A percentile compares a stretch with the other conserved stretches of the same genome.
Conservation (phyloP, 768 basidiomycete genomes). For the Hortiboletus campestris region DNA sequence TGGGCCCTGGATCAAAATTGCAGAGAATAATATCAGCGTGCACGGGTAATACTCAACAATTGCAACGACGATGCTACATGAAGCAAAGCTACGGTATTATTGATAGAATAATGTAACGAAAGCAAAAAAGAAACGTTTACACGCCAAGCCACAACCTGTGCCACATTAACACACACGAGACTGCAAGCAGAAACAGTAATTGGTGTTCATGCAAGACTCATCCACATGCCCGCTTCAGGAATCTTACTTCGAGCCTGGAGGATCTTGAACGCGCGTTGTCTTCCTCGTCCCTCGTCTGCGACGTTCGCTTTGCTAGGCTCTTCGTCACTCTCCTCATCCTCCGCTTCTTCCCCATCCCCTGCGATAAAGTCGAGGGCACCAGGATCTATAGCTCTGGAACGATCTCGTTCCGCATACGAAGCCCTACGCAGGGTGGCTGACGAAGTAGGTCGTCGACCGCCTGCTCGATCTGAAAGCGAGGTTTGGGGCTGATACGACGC, state of each 20-base stretch:
- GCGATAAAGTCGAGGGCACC: constrained; percentile 61
- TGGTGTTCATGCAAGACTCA: constrained; percentile 58
- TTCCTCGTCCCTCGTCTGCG: constrained; percentile 42
- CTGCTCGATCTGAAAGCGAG: constrained; percentile 39
- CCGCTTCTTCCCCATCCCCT: constrained; percentile 51
- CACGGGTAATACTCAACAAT: constrained; percentile 16
- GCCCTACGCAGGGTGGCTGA: constrained; percentile 56
- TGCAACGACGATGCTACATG: constrained; percentile 31
- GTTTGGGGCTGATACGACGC: constrained; percentile 60
- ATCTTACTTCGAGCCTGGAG: constrained; percentile 66
- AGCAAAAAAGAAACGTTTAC: constrained; percentile 7
- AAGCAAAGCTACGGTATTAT: constrained; percentile 29
- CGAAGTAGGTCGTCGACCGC: constrained; percentile 29
- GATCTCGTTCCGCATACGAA: constrained; percentile 68
- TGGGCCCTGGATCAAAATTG: not conserved
- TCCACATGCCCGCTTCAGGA: constrained; percentile 77
- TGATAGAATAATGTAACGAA: constrained; percentile 32
- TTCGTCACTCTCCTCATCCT: constrained; percentile 33
- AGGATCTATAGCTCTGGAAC: constrained; percentile 60
- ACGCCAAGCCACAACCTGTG: constrained; percentile 8
- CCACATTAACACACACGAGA: constrained; percentile 4
- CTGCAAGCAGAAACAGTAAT: not conserved
- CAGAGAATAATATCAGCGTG: constrained; percentile 12
- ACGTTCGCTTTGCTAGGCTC: constrained; percentile 21
- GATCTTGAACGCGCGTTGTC: constrained; percentile 64